Base-by-base conservation (phyloP, 345 rosid genomes). In the Pistacia integerrima region DNA sequence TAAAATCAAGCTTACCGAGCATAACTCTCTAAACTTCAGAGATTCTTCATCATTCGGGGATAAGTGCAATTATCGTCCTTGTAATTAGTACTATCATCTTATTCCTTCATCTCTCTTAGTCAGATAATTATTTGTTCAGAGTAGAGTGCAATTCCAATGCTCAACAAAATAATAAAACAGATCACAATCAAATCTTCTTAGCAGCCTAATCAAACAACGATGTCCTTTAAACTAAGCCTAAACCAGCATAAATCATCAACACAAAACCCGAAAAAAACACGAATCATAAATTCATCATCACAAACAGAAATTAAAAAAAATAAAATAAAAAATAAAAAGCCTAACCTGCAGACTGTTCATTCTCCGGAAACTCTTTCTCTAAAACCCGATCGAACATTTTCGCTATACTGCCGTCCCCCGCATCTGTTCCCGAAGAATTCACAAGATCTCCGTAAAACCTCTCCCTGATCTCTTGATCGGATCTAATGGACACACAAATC, bases 341-440 rank as follows among this genome's bases (percentile, higher is more conserved):
- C 78, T 46, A 74, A 96, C 99, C 99, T 86, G 92, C 94, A 83
- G 93, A 86, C 62, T 89, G 97, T 64, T 96, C 99, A 78, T 91
- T 91, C 56, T 93, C 97, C 17, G 97, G 83, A 87, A 97, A 93
- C 79, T 94, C 99, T 79, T 97, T 97, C 84, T 94, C 92, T 16
- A 97, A 92, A 70, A 94, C 98, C 36, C 90, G 88, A 85, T 94
- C 97, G 87, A 97, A 94, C 90, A 97, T 97, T 85, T 92, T 79
- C 22, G 98, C 98, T 52, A 97, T 91, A 73, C 93, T 97, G 12
- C 91, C 94, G 52, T 90, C 97, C 2, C 87, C 91, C 18, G 84
- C 77, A 20, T 75, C 92, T 4, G 95, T 85, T 7, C 86, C 88
- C 58, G 97, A 84, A 1, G 92, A 85, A 85, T 97, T 97, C 44